Evolutionary conservation across 2,329 filamentous ascomycete genomes (phyloP), one percentile per base, ranked within the genome.

Genomic region (Bipolaris cookei): DNA sequence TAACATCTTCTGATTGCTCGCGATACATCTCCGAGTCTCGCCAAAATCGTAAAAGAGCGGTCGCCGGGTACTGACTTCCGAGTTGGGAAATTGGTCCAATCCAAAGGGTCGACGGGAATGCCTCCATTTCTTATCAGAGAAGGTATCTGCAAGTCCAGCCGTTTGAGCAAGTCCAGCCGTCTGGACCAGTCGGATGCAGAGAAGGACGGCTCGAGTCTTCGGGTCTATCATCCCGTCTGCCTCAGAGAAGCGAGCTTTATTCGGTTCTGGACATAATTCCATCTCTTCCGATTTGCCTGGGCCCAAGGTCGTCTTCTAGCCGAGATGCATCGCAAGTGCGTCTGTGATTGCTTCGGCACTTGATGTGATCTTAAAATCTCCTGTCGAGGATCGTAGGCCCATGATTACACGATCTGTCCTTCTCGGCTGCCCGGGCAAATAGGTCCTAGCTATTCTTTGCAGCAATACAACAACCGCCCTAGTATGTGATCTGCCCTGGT

Each of bases 91-190:
- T 32, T 10, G 18, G 10, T 21, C 42, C 18, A 16, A 11, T 32
- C 11, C n/a, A 42, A 13, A 28, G 23, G 52, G 52, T 50, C 28
- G 30, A 34, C 5, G 16, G 6, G 16, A 32, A 6, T 38, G 14
- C 13, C 45, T 42, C 16, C 14, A 25, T 10, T 21, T 35, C 38
- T 42, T 34, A 34, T 50, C 18, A 11, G 21, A 25, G 20, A 54
- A 55, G 38, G 38, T 37, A 25, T 50, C 41, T 37, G 23, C 52
- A 44, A 55, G 39, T 21, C 37, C 52, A 21, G 45, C 52, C 13
- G 38, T 55, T 13, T 50, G 38, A 21, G 23, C 52, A 44, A 55
- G 38, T 21, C 37, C 52, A 21, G 45, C 52, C 10, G 52, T 55
- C 14, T 51, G 38, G 16, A 28, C 20, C 23, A 44, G 52, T 18